These are phyloP conservation scores for Diplodia seriata DNA, from an alignment of 2,329 filamentous ascomycete species.

Conservation along the genomic window DNA sequence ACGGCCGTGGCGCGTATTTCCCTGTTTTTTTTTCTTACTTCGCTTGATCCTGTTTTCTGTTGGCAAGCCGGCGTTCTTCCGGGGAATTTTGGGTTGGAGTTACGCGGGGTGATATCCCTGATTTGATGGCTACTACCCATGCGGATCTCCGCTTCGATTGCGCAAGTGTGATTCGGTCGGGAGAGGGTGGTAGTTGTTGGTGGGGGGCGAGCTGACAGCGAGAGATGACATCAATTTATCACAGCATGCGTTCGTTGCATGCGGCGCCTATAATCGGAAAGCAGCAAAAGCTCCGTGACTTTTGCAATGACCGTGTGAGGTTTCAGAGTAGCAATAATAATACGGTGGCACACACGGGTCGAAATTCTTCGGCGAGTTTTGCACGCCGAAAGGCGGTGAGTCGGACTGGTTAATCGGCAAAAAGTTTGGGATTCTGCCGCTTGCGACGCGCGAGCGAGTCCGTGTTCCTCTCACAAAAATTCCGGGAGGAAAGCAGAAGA, in stretches of 20 bases:
- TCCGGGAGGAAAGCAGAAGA: too few relatives aligned
- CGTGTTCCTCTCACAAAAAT: neutral
- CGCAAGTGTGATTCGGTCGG: neutral
- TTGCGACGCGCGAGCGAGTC: too few relatives aligned
- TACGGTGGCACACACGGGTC: neutral
- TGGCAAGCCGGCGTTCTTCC: neutral
- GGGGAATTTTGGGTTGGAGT: neutral
- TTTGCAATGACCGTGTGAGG: neutral
- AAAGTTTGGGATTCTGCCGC: conserved; percentile 9
- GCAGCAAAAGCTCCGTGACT: neutral
- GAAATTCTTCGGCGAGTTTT: neutral
- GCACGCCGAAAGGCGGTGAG: neutral
- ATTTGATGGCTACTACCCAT: neutral
- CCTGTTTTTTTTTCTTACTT: neutral
- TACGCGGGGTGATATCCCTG: conserved; percentile 1
- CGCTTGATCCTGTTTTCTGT: too few relatives aligned
- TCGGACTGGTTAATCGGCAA: neutral
- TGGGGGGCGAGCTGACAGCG: neutral
- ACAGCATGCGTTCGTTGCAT: neutral
- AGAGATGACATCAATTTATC: neutral
- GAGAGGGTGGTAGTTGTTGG: neutral
- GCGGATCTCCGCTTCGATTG: neutral
- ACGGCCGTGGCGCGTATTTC: neutral
- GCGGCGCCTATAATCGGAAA: neutral
- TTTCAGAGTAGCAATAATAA: neutral